A percentile compares a stretch with the other conserved stretches of the same genome.
Evolutionary conservation across 345 rosid genomes (phyloP).

Genomic region (Gossypium rotundifolium): DNA sequence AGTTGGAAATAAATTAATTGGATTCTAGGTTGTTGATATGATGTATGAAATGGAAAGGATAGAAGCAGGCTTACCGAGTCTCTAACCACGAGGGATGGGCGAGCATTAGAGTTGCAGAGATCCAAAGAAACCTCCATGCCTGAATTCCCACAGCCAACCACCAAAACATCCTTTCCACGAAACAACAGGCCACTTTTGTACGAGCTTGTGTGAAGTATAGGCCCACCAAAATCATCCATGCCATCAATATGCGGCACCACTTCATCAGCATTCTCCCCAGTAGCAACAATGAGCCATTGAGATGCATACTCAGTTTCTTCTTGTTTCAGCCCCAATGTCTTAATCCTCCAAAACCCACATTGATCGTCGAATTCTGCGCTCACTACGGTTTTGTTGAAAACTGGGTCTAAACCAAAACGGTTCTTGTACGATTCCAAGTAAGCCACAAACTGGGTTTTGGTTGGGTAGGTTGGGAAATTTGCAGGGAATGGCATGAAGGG

Average conservation of each 20-base stretch:
- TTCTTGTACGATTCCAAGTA: slow-evolving; percentile 49
- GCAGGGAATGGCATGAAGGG: slow-evolving; percentile 62
- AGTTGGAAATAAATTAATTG: neutral
- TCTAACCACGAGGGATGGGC: slow-evolving; percentile 70
- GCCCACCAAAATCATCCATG: slow-evolving; percentile 43
- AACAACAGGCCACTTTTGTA: slow-evolving; percentile 56
- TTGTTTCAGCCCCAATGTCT: slow-evolving; percentile 31
- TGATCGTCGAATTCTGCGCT: slow-evolving; percentile 47
- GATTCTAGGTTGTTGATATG: neutral
- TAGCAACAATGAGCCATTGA: slow-evolving; percentile 70
- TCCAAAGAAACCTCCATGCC: slow-evolving; percentile 94
- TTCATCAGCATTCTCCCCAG: slow-evolving; percentile 81
- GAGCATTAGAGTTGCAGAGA: slow-evolving; percentile 63
- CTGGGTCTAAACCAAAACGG: slow-evolving; percentile 40
- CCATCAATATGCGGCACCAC: slow-evolving; percentile 60
- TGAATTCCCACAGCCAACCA: slow-evolving; percentile 90
- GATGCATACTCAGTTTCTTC: slow-evolving; percentile 43
- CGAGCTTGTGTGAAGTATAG: slow-evolving; percentile 47
- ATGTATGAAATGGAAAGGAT: neutral
- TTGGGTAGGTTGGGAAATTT: slow-evolving; percentile 62
- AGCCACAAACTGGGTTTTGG: slow-evolving; percentile 61
- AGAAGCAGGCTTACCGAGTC: slow-evolving; percentile 48
- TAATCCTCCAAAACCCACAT: slow-evolving; percentile 51
- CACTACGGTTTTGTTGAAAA: slow-evolving; percentile 44
- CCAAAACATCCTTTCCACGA: slow-evolving; percentile 50